Percentiles rank a stretch among this genome's conserved stretches.
phyloP scores from a whole-genome alignment of 768 basidiomycete genomes.

The Cubamyces lactineus region DNA sequence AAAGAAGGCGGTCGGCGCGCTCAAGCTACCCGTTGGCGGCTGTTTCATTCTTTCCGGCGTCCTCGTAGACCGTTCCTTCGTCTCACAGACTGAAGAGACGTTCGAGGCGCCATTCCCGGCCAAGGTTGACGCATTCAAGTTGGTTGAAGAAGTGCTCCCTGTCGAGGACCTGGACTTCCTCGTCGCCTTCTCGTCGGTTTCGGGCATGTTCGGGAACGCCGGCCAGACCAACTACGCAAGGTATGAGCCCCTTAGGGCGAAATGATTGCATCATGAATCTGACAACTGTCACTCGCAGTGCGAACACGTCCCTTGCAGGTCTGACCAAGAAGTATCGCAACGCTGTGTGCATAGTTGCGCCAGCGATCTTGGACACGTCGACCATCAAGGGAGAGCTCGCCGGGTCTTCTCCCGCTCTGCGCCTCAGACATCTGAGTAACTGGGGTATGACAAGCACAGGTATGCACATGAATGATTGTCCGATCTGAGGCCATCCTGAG shows the following conservation, averaged over 20 bases:
- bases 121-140: conserved; percentile 13
- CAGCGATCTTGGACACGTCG: conserved; percentile 10
- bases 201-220: conserved; percentile 21
- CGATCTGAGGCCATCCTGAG: too few relatives aligned
- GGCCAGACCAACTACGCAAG: conserved; percentile 26
- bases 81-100: conserved; percentile 16
- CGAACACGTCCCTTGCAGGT: conserved; percentile 16
- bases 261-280: too few relatives aligned
- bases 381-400: neutral
- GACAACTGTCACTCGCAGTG: conserved; percentile 9
- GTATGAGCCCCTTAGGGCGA: neutral
- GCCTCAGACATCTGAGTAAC: conserved; percentile 1
- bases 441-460: conserved; percentile 22
- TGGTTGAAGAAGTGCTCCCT: conserved; percentile 6
- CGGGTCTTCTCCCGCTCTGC: neutral
- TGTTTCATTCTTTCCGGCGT: conserved; percentile 21
- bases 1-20: neutral
- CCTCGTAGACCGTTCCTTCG: conserved; percentile 17
- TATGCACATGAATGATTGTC: neutral
- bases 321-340: conserved; percentile 9
- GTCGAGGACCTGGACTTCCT: conserved; percentile 20
- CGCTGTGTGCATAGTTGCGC: conserved; percentile 11
- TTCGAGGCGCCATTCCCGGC: conserved; percentile 10
- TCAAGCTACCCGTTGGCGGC: conserved; percentile 17
- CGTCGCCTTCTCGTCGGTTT: conserved; percentile 27